Conservation (phyloP, 2,329 filamentous ascomycete genomes). For the Aspergillus fijiensis region DNA sequence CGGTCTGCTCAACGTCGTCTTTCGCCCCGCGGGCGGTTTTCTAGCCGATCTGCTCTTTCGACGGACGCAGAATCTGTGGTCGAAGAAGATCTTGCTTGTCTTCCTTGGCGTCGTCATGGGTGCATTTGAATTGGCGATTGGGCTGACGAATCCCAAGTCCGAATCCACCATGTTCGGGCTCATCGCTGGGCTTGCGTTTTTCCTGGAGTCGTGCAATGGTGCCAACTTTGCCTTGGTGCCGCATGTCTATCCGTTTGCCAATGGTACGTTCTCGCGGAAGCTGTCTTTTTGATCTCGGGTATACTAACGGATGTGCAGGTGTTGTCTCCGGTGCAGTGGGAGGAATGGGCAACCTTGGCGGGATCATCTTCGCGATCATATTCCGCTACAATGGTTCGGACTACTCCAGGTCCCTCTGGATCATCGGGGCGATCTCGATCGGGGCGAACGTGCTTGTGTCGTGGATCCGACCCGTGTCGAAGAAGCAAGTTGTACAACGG, state of each 20-base stretch:
- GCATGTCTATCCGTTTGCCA: constrained; percentile 79
- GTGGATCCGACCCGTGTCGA: constrained; percentile 62
- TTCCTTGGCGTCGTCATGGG: constrained; percentile 58
- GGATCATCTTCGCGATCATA: constrained; percentile 78
- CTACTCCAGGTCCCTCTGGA: constrained; percentile 73
- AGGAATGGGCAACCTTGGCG: constrained; percentile 78
- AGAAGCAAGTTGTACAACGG: constrained; percentile 44
- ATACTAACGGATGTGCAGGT: constrained; percentile 29
- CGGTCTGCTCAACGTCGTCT: constrained; percentile 52
- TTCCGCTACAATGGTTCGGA: constrained; percentile 71
- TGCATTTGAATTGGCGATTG: constrained; percentile 62
- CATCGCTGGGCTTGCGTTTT: constrained; percentile 73
- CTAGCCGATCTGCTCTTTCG: constrained; percentile 58
- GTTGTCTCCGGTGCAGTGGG: constrained; percentile 75
- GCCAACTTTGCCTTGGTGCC: constrained; percentile 84
- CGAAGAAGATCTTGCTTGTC: constrained; percentile 64
- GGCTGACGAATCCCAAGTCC: constrained; percentile 61
- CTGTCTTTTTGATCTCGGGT: background rate
- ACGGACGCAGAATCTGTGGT: constrained; percentile 54
- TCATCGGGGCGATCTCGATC: constrained; percentile 75
- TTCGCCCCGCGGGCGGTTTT: constrained; percentile 50
- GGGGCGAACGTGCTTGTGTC: constrained; percentile 64
- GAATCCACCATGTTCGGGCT: constrained; percentile 71
- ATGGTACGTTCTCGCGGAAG: constrained; percentile 53
- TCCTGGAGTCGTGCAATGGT: constrained; percentile 81